Base-by-base conservation (phyloP, 306 rosid genomes). In the Quercus robur region DNA sequence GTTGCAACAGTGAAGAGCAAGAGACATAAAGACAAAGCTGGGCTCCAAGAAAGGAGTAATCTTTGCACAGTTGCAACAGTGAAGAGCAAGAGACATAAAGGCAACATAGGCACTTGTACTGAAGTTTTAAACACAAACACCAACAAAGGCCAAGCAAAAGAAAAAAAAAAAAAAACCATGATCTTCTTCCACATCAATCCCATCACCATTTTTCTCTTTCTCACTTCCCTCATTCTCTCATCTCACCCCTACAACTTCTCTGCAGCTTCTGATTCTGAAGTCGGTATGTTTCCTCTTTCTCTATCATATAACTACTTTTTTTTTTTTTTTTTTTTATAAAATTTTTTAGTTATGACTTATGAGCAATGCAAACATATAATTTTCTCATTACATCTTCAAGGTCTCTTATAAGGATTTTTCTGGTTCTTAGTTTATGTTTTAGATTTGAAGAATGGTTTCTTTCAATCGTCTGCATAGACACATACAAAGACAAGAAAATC, bases 191-290 rank as follows among this genome's bases (percentile, higher is more conserved):
- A 63, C 59, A 74, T 82, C 75, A 70, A 73, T 33, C 28, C 21
- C 80, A 55, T 44, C 56, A 35, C 78, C 17, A n/a, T 81, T 78
- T 79, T 51, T 17, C 23, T 80, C 66, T 0, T 86, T 77, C 46
- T 84, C 52, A n/a, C 73, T 10, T 51, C 61, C 38, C 79, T 81
- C 78, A 64, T 81, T 69, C 44, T 86, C 28, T 80, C 6, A 49
- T 83, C 86, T 14, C 62, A 17, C 49, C 82, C 75, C 26, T 51
- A 77, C 67, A 70, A 58, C 71, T 71, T 85, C 80, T 6, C 72
- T 46, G 26, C 68, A 77, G 90, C 91, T 71, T 11, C 80, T 23
- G 78, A 80, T 2, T 33, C 88, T 55, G 86, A 86, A 89, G 81
- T 51, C 55, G 92, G 98, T 94, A 86, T 73, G 75, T 8, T 35